These are phyloP conservation scores for Peronospora farinosa DNA, from an alignment of 352 stramenopile species.

Conservation along the genomic window DNA sequence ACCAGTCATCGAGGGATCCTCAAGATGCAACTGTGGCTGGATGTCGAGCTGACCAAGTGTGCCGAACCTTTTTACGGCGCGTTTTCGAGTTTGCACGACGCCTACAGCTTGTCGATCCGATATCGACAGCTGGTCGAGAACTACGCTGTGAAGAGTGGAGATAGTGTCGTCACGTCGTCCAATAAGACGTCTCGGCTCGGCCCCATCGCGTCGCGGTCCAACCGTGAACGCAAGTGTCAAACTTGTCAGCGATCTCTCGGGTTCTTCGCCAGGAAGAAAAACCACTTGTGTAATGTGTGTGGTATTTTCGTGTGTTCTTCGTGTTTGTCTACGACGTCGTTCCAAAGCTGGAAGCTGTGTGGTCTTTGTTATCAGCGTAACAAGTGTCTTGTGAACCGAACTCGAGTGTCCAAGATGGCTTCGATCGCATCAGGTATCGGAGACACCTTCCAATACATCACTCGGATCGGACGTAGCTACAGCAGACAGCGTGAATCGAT, in stretches of 20 bases:
- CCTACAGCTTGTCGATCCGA: constrained; percentile 55
- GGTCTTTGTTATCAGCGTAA: constrained; percentile 57
- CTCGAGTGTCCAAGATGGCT: constrained; percentile 44
- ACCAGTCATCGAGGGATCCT: constrained; percentile 48
- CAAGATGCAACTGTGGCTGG: constrained; percentile 69
- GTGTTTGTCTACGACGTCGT: constrained; percentile 54
- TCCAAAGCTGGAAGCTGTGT: constrained; percentile 59
- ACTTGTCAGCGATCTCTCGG: constrained; percentile 55
- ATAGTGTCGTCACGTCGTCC: constrained; percentile 20
- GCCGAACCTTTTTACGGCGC: constrained; percentile 46
- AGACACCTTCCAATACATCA: constrained; percentile 31
- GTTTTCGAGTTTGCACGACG: constrained; percentile 60
- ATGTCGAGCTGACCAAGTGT: constrained; percentile 52
- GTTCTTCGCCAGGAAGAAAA: constrained; percentile 55
- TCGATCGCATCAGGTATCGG: constrained; percentile 34
- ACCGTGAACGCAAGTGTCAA: constrained; percentile 52
- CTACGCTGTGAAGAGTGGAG: constrained; percentile 30
- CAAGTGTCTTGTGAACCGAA: constrained; percentile 50
- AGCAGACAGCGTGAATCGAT: constrained; percentile 38
- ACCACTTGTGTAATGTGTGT: constrained; percentile 57
- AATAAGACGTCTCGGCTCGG: constrained; percentile 27
- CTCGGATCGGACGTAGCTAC: constrained; percentile 31
- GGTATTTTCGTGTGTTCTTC: constrained; percentile 54
- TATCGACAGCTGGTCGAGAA: constrained; percentile 59
- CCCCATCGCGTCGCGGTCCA: constrained; percentile 29